Percentiles rank a stretch among this genome's conserved stretches.
Conservation (phyloP, 805 yeast species). For the Cyberlindnera maclurae region DNA sequence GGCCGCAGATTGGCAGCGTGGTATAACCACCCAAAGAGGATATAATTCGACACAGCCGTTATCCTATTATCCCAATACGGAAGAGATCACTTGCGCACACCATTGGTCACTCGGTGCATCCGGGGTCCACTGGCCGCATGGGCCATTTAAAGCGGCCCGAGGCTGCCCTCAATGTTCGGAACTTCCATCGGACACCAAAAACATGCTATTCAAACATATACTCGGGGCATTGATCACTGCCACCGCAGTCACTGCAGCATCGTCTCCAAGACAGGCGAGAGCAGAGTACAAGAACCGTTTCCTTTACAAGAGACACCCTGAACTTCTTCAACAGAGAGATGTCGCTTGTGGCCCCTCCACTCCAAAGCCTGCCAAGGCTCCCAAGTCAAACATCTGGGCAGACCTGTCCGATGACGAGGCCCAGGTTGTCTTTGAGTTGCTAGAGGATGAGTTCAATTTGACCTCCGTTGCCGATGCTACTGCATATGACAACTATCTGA, state of each 20-base stretch:
- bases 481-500: constrained; percentile 17
- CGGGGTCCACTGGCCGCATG: not conserved
- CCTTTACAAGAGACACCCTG: constrained; percentile 2
- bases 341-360: constrained; percentile 6
- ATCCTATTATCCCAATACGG: too few relatives aligned
- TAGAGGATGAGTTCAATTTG: constrained; percentile 14
- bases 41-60: too few relatives aligned
- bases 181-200: too few relatives aligned
- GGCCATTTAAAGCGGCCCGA: not conserved
- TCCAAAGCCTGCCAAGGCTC: constrained; percentile 13
- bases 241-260: not conserved
- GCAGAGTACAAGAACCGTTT: constrained; percentile 1
- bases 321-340: constrained; percentile 1
- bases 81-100: too few relatives aligned
- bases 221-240: not conserved
- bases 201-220: not conserved
- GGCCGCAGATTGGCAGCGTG: too few relatives aligned
- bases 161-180: not conserved
- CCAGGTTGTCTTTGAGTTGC: constrained; percentile 9
- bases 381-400: constrained; percentile 20
- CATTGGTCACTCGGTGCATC: too few relatives aligned
- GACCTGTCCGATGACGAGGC: constrained; percentile 18
- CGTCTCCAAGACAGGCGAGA: constrained; percentile 4
- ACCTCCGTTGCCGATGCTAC: constrained; percentile 17
- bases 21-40: too few relatives aligned